phyloP scores from a whole-genome alignment of 495 filamentous ascomycete species.

The Penicillium maclennaniae region DNA sequence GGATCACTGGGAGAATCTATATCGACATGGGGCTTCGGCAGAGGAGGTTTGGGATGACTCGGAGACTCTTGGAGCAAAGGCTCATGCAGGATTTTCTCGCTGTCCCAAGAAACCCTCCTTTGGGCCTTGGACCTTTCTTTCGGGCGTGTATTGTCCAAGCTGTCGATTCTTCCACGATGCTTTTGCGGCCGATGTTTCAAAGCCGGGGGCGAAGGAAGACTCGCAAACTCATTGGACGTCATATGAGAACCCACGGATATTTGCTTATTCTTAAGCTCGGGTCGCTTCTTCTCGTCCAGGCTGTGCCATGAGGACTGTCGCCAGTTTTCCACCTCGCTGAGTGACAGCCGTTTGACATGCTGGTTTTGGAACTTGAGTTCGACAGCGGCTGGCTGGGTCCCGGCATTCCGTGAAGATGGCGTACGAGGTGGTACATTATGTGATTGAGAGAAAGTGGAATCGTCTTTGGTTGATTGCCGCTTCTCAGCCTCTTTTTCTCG shows the following conservation, averaged over 20 bases:
- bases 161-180: constrained; percentile 34
- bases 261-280: constrained; percentile 31
- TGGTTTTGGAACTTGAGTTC: constrained; percentile 39
- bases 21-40: constrained; percentile 3
- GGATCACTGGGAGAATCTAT: constrained; percentile 19
- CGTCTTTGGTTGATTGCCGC: constrained; percentile 5
- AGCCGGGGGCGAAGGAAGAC: constrained; percentile 40
- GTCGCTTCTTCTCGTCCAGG: constrained; percentile 32
- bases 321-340: constrained; percentile 38
- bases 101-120: constrained; percentile 45
- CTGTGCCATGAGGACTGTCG: constrained; percentile 30
- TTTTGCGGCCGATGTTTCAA: constrained; percentile 44
- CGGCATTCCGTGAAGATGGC: constrained; percentile 28
- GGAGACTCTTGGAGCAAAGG: constrained; percentile 10
- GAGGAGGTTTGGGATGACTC: constrained; percentile 3
- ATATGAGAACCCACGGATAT: constrained; percentile 28
- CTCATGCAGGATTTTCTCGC: constrained; percentile 36
- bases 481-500: constrained; percentile 8
- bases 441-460: not conserved
- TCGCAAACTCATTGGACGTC: constrained; percentile 24
- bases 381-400: constrained; percentile 27
- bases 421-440: constrained; percentile 25
- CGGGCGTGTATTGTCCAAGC: constrained; percentile 15
- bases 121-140: constrained; percentile 31
- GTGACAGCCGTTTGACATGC: constrained; percentile 39